Evolutionary conservation across 768 basidiomycete genomes (phyloP).

Genomic region (Tricholoma furcatifolium): DNA sequence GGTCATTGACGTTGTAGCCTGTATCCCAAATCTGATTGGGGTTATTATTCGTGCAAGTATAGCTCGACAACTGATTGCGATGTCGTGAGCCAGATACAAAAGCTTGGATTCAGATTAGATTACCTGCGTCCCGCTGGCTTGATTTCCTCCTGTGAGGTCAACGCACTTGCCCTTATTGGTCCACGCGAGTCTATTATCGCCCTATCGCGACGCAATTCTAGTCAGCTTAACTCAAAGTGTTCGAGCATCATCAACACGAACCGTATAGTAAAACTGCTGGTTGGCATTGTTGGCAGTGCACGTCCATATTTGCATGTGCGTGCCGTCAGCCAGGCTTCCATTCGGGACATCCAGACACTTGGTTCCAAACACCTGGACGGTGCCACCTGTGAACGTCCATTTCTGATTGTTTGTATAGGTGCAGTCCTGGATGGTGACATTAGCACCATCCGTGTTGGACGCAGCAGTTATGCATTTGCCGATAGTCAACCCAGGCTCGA

Average conservation of each 20-base stretch:
- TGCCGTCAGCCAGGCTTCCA: constrained; percentile 41
- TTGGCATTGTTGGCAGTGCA: constrained; percentile 40
- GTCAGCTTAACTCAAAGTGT: neutral
- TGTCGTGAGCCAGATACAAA: neutral
- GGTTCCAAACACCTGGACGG: constrained; percentile 40
- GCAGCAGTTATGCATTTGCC: constrained; percentile 49
- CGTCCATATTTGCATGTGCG: constrained; percentile 50
- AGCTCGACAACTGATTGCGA: constrained; percentile 40
- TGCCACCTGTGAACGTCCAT: constrained; percentile 45
- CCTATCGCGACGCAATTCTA: constrained; percentile 6
- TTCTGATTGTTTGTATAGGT: constrained; percentile 41
- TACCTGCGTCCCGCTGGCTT: constrained; percentile 40
- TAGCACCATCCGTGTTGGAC: constrained; percentile 46
- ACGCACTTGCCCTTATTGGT: constrained; percentile 47
- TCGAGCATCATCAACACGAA: constrained; percentile 14
- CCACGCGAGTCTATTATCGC: constrained; percentile 43
- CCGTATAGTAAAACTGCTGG: constrained; percentile 47
- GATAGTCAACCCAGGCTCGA: constrained; percentile 26
- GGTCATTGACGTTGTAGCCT: constrained; percentile 39
- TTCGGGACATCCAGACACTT: constrained; percentile 49
- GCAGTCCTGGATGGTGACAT: constrained; percentile 46
- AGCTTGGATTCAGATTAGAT: constrained; percentile 5
- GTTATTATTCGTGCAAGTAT: constrained; percentile 37
- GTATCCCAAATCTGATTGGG: constrained; percentile 54
- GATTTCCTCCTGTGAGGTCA: constrained; percentile 42